Percentiles rank a stretch among this genome's conserved stretches.
phyloP scores from a whole-genome alignment of 1,139 yeast species.

The Diutina catenulata region DNA sequence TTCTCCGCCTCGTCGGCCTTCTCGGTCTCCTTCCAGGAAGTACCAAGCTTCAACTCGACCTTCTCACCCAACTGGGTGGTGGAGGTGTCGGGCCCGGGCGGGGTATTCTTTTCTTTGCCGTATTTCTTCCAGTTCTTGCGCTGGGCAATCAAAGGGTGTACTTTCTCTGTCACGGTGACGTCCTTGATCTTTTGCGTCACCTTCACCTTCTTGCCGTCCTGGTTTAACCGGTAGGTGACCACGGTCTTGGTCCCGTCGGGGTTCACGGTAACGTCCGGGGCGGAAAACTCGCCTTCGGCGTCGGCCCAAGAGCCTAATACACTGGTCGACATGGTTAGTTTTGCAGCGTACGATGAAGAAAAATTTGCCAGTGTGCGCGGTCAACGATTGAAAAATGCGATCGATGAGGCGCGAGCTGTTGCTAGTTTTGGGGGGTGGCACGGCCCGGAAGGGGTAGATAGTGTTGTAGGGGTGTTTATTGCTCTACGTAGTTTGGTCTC shows the following conservation, averaged over 20 bases:
- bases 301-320: slow-evolving; percentile 58
- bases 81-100: slow-evolving; percentile 78
- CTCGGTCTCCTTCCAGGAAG: slow-evolving; percentile 62
- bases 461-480: no score
- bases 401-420: no score
- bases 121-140: slow-evolving; percentile 62
- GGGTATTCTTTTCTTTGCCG: slow-evolving; percentile 69
- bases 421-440: no score
- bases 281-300: slow-evolving; percentile 51
- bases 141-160: slow-evolving; percentile 62
- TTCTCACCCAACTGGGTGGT: slow-evolving; percentile 88
- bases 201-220: slow-evolving; percentile 75
- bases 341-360: no score
- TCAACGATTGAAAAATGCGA: no score
- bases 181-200: slow-evolving; percentile 78
- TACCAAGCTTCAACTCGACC: slow-evolving; percentile 56
- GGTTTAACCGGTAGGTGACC: slow-evolving; percentile 63
- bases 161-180: slow-evolving; percentile 67
- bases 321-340: slow-evolving; percentile 3
- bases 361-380: no score
- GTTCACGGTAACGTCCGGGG: slow-evolving; percentile 63
- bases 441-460: no score
- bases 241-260: slow-evolving; percentile 87
- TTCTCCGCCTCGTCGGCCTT: slow-evolving; percentile 41
- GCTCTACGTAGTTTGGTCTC: background rate